A percentile compares a stretch with the other conserved stretches of the same genome.
These are phyloP conservation scores for Leptoxyphium fumago DNA, from an alignment of 2,329 filamentous ascomycete species.

Conservation along the genomic window DNA sequence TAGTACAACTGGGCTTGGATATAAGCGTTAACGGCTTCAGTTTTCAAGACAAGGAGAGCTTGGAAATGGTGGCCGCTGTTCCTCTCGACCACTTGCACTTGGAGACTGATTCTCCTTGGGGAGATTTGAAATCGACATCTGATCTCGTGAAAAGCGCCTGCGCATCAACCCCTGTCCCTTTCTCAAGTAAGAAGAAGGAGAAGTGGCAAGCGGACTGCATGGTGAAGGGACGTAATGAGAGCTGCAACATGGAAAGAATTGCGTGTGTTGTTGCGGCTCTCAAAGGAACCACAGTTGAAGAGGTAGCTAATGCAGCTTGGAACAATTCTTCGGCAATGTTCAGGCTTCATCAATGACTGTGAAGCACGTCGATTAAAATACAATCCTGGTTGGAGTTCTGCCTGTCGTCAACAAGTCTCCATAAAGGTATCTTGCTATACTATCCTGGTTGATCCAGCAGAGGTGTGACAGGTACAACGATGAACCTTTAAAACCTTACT, in stretches of 20 bases:
- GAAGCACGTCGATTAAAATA: too few species aligned
- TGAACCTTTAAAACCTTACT: too few species aligned
- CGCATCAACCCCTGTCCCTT: conserved; percentile 17
- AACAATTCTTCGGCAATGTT: too few species aligned
- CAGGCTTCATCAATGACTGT: too few species aligned
- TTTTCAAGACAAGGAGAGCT: conserved; percentile 24
- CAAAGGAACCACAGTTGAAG: too few species aligned
- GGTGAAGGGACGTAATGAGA: conserved; percentile 39
- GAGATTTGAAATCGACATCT: conserved; percentile 23
- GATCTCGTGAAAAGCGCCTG: conserved; percentile 26
- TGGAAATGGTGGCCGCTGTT: conserved; percentile 29
- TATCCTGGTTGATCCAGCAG: too few species aligned
- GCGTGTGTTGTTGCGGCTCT: conserved; percentile 29
- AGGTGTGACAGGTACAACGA: too few species aligned
- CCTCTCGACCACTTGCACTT: conserved; percentile 30
- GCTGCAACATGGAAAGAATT: conserved; percentile 33
- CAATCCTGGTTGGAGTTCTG: too few species aligned
- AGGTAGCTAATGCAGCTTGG: too few species aligned
- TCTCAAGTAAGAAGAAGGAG: conserved; percentile 32
- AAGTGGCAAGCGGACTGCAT: conserved; percentile 32
- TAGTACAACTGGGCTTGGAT: conserved; percentile 26
- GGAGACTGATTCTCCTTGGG: conserved; percentile 37
- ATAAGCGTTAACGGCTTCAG: conserved; percentile 38
- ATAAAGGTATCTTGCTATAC: too few species aligned
- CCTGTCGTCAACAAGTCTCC: too few species aligned